Base-by-base conservation (phyloP, 192 early-diverging fungal species). In the Coemansia sp. region DNA sequence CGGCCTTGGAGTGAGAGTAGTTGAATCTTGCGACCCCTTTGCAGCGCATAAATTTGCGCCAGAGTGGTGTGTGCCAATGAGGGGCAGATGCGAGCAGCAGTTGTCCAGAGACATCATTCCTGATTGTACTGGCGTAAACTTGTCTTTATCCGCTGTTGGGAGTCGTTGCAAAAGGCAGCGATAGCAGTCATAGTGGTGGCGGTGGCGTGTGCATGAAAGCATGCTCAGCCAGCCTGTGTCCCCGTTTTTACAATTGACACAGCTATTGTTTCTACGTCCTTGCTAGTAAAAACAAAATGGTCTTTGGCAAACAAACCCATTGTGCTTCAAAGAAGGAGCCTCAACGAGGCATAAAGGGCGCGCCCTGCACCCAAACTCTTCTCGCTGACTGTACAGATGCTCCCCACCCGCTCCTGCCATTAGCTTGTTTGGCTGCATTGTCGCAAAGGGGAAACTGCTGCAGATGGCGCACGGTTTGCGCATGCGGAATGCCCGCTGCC, bases 401-500 rank as follows among this genome's bases (percentile, higher is more conserved):
- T 52, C 52, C 10, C 20, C 18, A 13, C 25, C 26, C 16, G 10
- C 52, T 31, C 25, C 31, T 28, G 6, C 52, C 52, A 13, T 21
- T 3, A 26, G 52, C 52, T 16, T 26, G 52, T n/a, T 55, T n/a
- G 28, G 52, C 52, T 55, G 52, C 52, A 55, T 31, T 28, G 21
- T 21, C 48, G 12, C 11, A 21, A 50, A 21, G 23, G 48, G 23
- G 48, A 50, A 50, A 31, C 52, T 26, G 10, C 52, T 55, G 52
- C 52, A 55, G 52, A 55, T 55, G 52, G 52, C 52, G 52, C 52
- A 55, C 52, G 52, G 52, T 26, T 55, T 26, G 52, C 52, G 52
- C 52, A 55, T 55, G 52, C 26, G 28, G 52, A 55, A 55, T 55
- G 52, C 52, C 52, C 26, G 31, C 14, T 55, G 52, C 52, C 52